phyloP scores from a whole-genome alignment of 306 rosid genomes.

The Hippophae gyantsensis region DNA sequence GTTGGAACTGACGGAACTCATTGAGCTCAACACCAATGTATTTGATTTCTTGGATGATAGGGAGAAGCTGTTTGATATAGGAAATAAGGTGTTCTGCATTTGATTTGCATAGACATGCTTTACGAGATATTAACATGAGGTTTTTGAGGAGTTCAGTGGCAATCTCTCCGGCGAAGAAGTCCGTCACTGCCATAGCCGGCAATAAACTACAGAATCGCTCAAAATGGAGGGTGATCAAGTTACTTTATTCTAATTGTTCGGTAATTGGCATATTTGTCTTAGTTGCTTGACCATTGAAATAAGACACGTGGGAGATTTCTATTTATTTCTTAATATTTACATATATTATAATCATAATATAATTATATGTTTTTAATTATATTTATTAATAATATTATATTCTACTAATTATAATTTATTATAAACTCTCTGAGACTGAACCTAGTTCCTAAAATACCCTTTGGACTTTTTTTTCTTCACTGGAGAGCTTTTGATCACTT shows the following conservation, averaged over 20 bases:
- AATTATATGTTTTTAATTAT: no score
- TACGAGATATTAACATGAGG: constrained; percentile 33
- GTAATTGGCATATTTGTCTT: background rate
- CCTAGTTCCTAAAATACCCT: no score
- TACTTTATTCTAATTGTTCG: background rate
- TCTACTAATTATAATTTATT: no score
- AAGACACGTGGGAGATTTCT: no score
- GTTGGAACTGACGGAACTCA: constrained; percentile 43
- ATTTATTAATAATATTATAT: no score
- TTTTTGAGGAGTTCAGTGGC: constrained; percentile 60
- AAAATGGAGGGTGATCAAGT: background rate
- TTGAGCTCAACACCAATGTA: constrained; percentile 73
- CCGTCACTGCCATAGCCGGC: constrained; percentile 45
- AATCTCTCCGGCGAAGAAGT: constrained; percentile 80
- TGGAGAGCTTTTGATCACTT: no score
- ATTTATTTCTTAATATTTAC: no score
- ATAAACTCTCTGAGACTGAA: no score
- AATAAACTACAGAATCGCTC: background rate
- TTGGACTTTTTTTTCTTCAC: no score
- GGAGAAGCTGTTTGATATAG: constrained; percentile 30
- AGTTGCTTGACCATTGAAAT: no score
- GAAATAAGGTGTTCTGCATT: constrained; percentile 45
- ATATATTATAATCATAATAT: no score
- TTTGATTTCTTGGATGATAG: constrained; percentile 61
- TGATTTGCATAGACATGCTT: constrained; percentile 43